Conservation (phyloP, 164 flowering plant species). For the Magnolia sinica region DNA sequence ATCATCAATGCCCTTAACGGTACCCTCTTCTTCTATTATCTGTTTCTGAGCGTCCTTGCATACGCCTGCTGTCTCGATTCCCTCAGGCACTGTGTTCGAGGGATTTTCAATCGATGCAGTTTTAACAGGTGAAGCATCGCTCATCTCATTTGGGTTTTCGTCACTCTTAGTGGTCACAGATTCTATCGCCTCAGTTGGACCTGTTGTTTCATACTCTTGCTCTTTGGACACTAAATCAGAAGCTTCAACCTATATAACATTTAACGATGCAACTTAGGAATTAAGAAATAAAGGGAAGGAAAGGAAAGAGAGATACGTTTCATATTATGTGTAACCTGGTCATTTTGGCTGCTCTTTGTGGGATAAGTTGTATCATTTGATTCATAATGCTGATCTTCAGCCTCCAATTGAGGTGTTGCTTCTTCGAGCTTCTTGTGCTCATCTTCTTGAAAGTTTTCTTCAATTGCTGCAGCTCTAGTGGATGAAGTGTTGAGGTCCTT, state of each 20-base stretch:
- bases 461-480: neutral
- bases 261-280: neutral
- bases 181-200: conserved; percentile 13
- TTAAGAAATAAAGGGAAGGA: neutral
- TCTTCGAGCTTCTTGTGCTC: neutral
- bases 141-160: conserved; percentile 10
- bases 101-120: conserved; percentile 16
- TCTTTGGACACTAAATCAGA: conserved; percentile 4
- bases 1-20: neutral
- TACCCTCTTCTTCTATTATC: neutral
- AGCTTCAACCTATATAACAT: neutral
- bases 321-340: neutral
- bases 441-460: conserved; percentile 12
- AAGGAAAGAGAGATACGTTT: neutral
- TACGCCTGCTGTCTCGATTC: neutral
- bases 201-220: conserved; percentile 11
- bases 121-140: conserved; percentile 1
- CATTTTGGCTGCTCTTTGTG: neutral
- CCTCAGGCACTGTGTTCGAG: neutral
- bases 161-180: conserved; percentile 4
- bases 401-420: neutral
- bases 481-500: neutral
- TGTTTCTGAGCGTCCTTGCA: neutral
- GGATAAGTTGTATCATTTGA: neutral
- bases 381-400: neutral